phyloP scores from a whole-genome alignment of 352 stramenopile species.

The Thalassiosira mediterranea region DNA sequence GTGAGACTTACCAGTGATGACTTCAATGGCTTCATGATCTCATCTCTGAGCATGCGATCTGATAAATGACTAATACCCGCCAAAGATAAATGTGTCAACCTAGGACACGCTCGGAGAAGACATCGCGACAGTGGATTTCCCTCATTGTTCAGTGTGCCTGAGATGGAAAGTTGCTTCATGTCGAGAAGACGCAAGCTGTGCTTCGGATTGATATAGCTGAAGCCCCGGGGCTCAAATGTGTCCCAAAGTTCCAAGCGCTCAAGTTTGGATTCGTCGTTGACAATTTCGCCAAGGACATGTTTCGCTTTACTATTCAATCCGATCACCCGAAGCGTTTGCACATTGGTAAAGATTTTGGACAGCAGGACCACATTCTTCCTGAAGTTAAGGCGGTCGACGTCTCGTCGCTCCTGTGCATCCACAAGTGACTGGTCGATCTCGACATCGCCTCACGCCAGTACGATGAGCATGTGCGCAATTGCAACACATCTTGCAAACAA shows the following conservation, averaged over 20 bases:
- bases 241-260: neutral
- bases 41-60: neutral
- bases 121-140: neutral
- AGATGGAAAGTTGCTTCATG: neutral
- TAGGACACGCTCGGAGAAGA: neutral
- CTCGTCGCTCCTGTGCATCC: too few species aligned
- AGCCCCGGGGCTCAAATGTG: neutral
- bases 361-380: neutral
- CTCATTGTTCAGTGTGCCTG: neutral
- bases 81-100: neutral
- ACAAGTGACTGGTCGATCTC: too few species aligned
- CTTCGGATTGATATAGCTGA: neutral
- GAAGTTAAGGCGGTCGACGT: too few species aligned
- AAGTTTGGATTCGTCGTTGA: neutral
- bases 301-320: neutral
- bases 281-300: neutral
- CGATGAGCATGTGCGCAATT: too few species aligned
- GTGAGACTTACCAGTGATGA: neutral
- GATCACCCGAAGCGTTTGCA: neutral
- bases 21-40: neutral
- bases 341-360: neutral
- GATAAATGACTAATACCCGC: neutral
- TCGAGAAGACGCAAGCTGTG: neutral
- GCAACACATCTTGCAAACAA: too few species aligned
- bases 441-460: too few species aligned